These are phyloP conservation scores for Xylaria intraflava DNA, from an alignment of 495 filamentous ascomycete species.

Conservation along the genomic window DNA sequence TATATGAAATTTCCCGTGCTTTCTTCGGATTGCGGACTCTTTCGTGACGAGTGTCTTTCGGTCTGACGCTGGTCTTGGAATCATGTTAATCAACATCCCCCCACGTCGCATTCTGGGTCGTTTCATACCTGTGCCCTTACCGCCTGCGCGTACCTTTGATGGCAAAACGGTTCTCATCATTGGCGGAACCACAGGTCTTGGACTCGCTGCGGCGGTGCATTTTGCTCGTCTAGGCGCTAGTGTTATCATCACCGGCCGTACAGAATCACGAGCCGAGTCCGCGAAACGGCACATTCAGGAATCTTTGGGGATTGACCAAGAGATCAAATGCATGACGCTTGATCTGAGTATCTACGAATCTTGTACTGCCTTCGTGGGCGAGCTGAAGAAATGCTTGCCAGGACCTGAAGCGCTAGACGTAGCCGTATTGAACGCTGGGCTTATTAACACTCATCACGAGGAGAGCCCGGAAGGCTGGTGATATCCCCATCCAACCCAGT, in stretches of 20 bases:
- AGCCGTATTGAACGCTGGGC: neutral
- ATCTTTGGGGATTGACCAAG: neutral
- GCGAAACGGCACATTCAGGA: neutral
- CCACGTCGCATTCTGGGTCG: neutral
- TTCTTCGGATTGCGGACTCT: too few species aligned
- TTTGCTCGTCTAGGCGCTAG: neutral
- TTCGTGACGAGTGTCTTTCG: too few species aligned
- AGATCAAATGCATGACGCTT: neutral
- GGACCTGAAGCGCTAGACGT: neutral
- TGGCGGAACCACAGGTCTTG: constrained; percentile 14
- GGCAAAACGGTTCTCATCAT: constrained; percentile 13
- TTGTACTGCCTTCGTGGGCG: neutral
- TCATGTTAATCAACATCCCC: neutral
- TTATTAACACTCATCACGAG: neutral
- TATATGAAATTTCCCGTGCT: too few species aligned
- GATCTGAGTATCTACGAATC: neutral
- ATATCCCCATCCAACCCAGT: neutral
- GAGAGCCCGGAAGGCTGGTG: constrained; percentile 1
- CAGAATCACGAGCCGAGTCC: neutral
- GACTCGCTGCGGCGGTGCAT: neutral
- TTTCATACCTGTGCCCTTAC: neutral
- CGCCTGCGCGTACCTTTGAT: neutral
- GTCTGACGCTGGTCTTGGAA: too few species aligned
- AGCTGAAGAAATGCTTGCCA: neutral
- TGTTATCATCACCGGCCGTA: neutral